Base-by-base conservation (phyloP, 2,329 filamentous ascomycete genomes). In the Aaosphaeria pasadenensis region DNA sequence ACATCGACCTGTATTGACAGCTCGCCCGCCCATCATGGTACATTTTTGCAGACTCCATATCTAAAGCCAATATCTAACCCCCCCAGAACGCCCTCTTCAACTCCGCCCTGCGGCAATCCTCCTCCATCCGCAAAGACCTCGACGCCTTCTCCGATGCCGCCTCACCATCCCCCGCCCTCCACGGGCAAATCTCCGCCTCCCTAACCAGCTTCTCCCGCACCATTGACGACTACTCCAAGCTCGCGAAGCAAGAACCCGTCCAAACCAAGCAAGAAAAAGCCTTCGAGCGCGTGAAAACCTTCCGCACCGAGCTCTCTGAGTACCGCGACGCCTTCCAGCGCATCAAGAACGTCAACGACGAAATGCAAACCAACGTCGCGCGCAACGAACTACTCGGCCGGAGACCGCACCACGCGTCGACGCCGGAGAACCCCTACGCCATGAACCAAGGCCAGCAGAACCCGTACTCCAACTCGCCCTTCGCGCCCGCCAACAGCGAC, bases 391-490 rank as follows among this genome's bases (percentile, higher is more conserved):
- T 99, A 29, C 80, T 97, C 1, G 92, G 91, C 29, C 81, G 94
- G 44, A 80, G 94, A 42, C 89, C 91, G 1, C 92, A 94, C 57
- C 77, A 83, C 63, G 82, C 83, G 36, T 75, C 85, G n/a, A 88
- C 88, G 1, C 92, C 94, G 1, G 94, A 97, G 70, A 97, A 97
- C 63, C 94, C 94, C 0, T 97, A 97, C 68, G 84, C 89, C 32
- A 36, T 9, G 33, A n/a, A 36, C 9, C 51, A 64, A 28, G 50
- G 58, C 30, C 57, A 54, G 40, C 55, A 57, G 9, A 48, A 44
- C 33, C 17, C 17, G 17, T 24, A 24, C 17, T 51, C 55, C 5
- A 45, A 59, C 11, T 66, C 64, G 2, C 54, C 66, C 7, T 69
- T 67, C 31, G 64, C 64, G 1, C 62, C 65, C n/a, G 49, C 65